Base-by-base conservation (phyloP, 176 grass and related monocot genomes). In the Dactylis glomerata region DNA sequence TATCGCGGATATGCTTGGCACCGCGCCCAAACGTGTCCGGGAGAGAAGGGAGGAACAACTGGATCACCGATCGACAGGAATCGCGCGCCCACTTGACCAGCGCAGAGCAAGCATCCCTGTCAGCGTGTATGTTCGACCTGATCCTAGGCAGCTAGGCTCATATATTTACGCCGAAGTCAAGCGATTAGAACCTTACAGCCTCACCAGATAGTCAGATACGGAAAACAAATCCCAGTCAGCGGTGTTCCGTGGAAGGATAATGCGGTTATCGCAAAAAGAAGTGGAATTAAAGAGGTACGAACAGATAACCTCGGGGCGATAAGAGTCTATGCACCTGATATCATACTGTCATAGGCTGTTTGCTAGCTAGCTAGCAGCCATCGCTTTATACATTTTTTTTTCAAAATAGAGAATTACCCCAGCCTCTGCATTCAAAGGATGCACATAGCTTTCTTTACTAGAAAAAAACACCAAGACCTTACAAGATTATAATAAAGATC, bases 1-100 rank as follows among this genome's bases (percentile, higher is more conserved):
- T 36, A 23, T 16, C 24, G 52, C 9, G 32, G 22, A 68, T 55
- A 41, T 66, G 68, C 64, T 42, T 58, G 20, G 66, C 79, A 28
- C 36, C 70, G 36, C 28, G 79, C 72, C 73, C 68, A 75, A 46
- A 45, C 82, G 76, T 79, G 87, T 51, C 69, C 87, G 16, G 36
- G 59, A 51, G 75, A 61, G 3, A 15, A 0, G 76, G 57, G 77
- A 24, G 54, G 45, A 31, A 19, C 87, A 79, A 2, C 32, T 40
- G 65, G 38, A 4, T 15, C 7, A 65, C 1, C 5, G 69, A 52
- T 51, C 49, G 49, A 16, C 61, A 2, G 46, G 31, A 44, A 16
- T 41, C 6, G 42, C 7, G 56, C 49, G 4, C 34, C 79, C 47
- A 56, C 51, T 55, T 82, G 80, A 52, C 77, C 24, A 27, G 32